Percentiles rank a stretch among this genome's conserved stretches.
These are phyloP conservation scores for Aplosporella prunicola DNA, from an alignment of 2,329 filamentous ascomycete genomes.

Conservation along the genomic window DNA sequence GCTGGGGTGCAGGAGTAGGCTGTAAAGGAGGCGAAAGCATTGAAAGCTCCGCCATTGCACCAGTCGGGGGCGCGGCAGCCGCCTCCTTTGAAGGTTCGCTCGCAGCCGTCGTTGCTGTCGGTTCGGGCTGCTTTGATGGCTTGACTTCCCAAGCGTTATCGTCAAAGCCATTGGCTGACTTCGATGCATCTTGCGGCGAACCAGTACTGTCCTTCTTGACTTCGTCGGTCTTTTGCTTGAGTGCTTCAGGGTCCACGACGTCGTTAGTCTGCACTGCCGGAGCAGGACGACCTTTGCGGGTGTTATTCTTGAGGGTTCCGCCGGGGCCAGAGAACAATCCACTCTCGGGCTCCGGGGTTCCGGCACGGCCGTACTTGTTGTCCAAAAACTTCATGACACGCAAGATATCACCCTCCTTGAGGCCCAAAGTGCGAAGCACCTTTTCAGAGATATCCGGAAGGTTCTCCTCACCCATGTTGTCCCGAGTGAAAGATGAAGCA, in stretches of 20 bases:
- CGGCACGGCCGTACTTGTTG: slow-evolving; percentile 61
- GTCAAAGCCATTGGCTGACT: slow-evolving; percentile 61
- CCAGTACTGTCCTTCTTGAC: slow-evolving; percentile 14
- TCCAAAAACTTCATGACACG: slow-evolving; percentile 89
- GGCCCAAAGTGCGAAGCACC: slow-evolving; percentile 75
- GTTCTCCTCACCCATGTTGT: slow-evolving; percentile 93
- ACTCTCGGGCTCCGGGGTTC: slow-evolving; percentile 46
- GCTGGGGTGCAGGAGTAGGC: slow-evolving; percentile 26
- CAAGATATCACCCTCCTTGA: slow-evolving; percentile 93
- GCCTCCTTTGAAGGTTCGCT: slow-evolving; percentile 24
- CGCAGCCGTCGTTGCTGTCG: slow-evolving; percentile 20
- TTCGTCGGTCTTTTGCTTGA: slow-evolving; percentile 51
- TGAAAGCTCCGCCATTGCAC: slow-evolving; percentile 61
- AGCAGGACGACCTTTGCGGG: slow-evolving; percentile 78
- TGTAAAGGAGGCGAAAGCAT: slow-evolving; percentile 47
- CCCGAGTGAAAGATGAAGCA: slow-evolving; percentile 74
- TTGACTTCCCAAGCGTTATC: slow-evolving; percentile 98
- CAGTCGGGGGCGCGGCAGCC: slow-evolving; percentile 41
- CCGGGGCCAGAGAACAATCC: slow-evolving; percentile 89
- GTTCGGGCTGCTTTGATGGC: slow-evolving; percentile 52
- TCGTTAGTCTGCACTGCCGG: slow-evolving; percentile 80
- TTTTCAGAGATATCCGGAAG: slow-evolving; percentile 79
- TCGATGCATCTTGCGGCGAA: no score
- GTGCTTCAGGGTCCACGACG: slow-evolving; percentile 77
- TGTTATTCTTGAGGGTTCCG: slow-evolving; percentile 88